Evolutionary conservation across 768 basidiomycete genomes (phyloP), one percentile per base, ranked within the genome.

Genomic region (Lactifluus subvellereus): DNA sequence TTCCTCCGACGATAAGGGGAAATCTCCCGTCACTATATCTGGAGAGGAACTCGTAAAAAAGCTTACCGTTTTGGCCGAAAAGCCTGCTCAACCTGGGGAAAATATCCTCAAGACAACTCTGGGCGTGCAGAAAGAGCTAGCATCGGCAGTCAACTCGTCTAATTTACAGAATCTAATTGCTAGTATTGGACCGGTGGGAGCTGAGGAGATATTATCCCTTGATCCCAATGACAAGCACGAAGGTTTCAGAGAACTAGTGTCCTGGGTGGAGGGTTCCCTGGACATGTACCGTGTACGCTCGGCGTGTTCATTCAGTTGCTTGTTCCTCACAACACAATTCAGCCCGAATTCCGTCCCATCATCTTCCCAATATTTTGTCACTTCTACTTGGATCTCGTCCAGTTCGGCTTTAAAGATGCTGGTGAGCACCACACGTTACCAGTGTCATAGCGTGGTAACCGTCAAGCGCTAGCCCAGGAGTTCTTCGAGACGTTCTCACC

Each of bases 291-390:
- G 88, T 73, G 91, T 90, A 77, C 68, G 83, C 76, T 8, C 45
- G 18, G 22, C 33, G 6, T 32, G 45, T 35, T 27, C 27, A 22
- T 22, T 40, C 18, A 35, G 57, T 42, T 40, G 52, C 53, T 42
- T 53, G 59, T 11, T 37, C 30, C 47, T 65, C 40, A 67, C 61
- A 51, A 43, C 52, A 20, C 43, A 13, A 60, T 51, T 16, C 72
- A 98, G 90, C 92, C 93, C 59, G 95, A 99, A 74, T 89, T 99
- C 69, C 82, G 90, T 50, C 94, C 92, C 50, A 88, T 99, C 40
- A 76, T 97, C 16, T 97, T 94, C 71, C 97, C 97, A 3, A 90
- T 99, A 65, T 98, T 98, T 72, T 93, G 91, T 54, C 94, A 99
- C 74, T 98, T 98, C 72, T 98, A 96, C 73, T 80, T 99, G 35